A percentile compares a stretch with the other conserved stretches of the same genome.
Conservation (phyloP, 2,329 filamentous ascomycete genomes). For the Alternaria alternata region DNA sequence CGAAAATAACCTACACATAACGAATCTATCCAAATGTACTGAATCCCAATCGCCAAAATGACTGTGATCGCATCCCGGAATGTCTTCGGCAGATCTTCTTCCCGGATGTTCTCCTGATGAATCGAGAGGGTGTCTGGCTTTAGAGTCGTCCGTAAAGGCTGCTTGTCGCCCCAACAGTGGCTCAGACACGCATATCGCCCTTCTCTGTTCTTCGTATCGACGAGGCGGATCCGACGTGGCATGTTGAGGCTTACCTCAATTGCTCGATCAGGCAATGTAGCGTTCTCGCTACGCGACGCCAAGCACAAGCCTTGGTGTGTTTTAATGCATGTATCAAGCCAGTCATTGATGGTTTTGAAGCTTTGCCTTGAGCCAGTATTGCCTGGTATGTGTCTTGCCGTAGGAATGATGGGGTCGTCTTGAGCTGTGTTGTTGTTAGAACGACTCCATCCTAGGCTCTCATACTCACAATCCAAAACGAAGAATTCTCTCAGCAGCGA, state of each 20-base stretch:
- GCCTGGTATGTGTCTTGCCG: background rate
- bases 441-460: no score
- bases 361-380: background rate
- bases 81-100: no score
- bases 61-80: no score
- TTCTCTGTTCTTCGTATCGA: background rate
- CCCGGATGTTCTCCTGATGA: no score
- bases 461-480: no score
- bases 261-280: background rate
- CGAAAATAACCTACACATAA: no score
- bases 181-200: background rate
- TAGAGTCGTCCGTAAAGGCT: background rate
- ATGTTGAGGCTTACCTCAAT: background rate
- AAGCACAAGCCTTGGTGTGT: background rate
- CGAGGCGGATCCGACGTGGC: background rate
- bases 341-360: background rate
- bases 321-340: background rate
- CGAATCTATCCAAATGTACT: no score
- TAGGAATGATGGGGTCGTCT: no score
- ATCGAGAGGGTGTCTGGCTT: no score
- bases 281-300: background rate
- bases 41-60: no score
- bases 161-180: background rate
- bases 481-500: no score
- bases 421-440: no score